phyloP scores from a whole-genome alignment of 306 rosid genomes.

The Ormosia emarginata region DNA sequence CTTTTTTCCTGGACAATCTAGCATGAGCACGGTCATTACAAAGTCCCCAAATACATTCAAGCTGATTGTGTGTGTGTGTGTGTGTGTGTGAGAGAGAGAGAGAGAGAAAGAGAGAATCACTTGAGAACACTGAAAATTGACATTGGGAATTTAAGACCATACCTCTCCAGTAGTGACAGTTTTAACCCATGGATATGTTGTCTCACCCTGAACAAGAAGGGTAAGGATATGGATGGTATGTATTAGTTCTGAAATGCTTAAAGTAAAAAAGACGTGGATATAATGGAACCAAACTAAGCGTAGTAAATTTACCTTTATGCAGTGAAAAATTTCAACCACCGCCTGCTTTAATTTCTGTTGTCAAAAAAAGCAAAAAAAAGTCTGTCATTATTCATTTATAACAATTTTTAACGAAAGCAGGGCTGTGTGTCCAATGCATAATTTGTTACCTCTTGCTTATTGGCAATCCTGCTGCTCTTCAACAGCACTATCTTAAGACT shows the following conservation, averaged over 20 bases:
- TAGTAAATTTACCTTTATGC: slow-evolving; percentile 53
- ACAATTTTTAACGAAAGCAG: not conserved
- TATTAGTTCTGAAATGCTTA: slow-evolving; percentile 4
- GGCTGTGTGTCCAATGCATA: not conserved
- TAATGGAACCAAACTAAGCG: not conserved
- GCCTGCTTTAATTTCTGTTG: slow-evolving; percentile 64
- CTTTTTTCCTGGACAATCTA: not conserved
- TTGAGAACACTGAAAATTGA: not conserved
- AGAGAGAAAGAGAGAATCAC: not conserved
- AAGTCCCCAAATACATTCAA: not conserved
- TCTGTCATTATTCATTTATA: not conserved
- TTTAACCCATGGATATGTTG: slow-evolving; percentile 65
- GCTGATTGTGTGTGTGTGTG: not conserved
- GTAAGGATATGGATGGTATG: not conserved
- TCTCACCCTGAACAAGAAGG: slow-evolving; percentile 48
- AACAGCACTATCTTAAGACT: slow-evolving; percentile 72
- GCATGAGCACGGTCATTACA: too few relatives aligned
- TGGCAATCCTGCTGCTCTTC: slow-evolving; percentile 51
- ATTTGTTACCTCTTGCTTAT: slow-evolving; percentile 68
- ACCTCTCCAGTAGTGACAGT: slow-evolving; percentile 62
- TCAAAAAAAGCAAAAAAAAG: slow-evolving; percentile 10
- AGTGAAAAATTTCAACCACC: slow-evolving; percentile 66
- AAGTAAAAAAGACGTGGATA: not conserved
- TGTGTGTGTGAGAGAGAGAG: not conserved
- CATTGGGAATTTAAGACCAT: not conserved